Evolutionary conservation across 495 filamentous ascomycete genomes (phyloP).

Genomic region (Aspergillus leporis): DNA sequence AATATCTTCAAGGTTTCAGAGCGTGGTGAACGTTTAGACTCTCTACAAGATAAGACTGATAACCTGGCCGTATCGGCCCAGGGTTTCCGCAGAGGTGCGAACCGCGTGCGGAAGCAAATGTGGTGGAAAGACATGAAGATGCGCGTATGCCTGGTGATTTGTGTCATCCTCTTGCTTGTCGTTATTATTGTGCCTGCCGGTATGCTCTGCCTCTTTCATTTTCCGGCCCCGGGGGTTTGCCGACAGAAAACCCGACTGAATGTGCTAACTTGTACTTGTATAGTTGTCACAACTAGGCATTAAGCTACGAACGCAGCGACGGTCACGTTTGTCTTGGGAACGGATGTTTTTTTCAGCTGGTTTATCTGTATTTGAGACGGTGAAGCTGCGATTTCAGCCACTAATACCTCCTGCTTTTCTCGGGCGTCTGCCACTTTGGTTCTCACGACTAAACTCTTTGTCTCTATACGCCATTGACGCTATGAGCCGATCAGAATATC

Average conservation of each 20-base stretch:
- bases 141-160: conserved; percentile 90
- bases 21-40: conserved; percentile 86
- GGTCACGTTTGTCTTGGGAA: conserved; percentile 34
- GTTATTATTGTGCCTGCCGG: conserved; percentile 90
- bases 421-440: conserved; percentile 37
- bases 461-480: conserved; percentile 34
- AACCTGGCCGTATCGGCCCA: conserved; percentile 87
- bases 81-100: conserved; percentile 92
- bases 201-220: conserved; percentile 40
- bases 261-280: conserved; percentile 19
- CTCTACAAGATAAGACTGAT: conserved; percentile 94
- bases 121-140: conserved; percentile 99
- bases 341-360: conserved; percentile 32
- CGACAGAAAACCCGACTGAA: conserved; percentile 1
- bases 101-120: conserved; percentile 93
- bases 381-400: conserved; percentile 42
- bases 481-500: conserved; percentile 28
- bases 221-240: conserved; percentile 6
- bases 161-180: conserved; percentile 82
- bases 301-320: conserved; percentile 30
- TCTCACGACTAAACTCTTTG: conserved; percentile 44
- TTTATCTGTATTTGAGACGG: conserved; percentile 32
- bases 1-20: conserved; percentile 92
- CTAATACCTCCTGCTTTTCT: conserved; percentile 47
- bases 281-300: conserved; percentile 34